Evolutionary conservation across 257 asterid genomes (phyloP).

Genomic region (Asclepias syriaca): DNA sequence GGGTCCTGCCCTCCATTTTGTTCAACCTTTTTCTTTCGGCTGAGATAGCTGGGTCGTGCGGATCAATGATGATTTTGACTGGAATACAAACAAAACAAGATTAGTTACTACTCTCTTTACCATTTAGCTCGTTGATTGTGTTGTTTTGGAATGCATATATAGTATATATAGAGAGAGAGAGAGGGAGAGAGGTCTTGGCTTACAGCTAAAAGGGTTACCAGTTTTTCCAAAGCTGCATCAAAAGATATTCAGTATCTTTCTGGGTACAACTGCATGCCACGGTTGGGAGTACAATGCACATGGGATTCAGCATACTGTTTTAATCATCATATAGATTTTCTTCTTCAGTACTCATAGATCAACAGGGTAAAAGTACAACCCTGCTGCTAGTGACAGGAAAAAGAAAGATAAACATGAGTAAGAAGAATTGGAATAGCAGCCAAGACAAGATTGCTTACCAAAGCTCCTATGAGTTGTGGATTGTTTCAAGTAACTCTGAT

Average conservation of each 20-base stretch:
- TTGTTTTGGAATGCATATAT: neutral
- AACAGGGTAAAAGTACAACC: neutral
- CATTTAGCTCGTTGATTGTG: neutral
- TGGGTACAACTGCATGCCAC: neutral
- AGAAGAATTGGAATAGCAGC: neutral
- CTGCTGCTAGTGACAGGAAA: neutral
- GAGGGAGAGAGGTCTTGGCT: slow-evolving; percentile 6
- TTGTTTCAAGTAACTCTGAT: neutral
- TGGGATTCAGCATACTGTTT: too few species aligned
- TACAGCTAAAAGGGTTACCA: slow-evolving; percentile 1
- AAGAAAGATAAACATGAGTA: neutral
- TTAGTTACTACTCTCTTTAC: neutral
- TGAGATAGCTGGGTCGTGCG: neutral
- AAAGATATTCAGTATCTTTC: neutral
- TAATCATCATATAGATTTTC: too few species aligned
- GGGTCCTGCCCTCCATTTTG: neutral
- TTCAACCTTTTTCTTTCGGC: slow-evolving; percentile 5
- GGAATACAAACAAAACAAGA: neutral
- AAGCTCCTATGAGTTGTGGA: neutral
- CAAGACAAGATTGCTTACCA: neutral
- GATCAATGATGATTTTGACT: slow-evolving; percentile 5
- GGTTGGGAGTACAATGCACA: neutral
- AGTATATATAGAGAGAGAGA: neutral
- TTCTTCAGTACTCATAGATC: too few species aligned
- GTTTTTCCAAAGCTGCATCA: neutral